phyloP scores from a whole-genome alignment of 805 yeast genomes.

The Yarrowia osloensis region DNA sequence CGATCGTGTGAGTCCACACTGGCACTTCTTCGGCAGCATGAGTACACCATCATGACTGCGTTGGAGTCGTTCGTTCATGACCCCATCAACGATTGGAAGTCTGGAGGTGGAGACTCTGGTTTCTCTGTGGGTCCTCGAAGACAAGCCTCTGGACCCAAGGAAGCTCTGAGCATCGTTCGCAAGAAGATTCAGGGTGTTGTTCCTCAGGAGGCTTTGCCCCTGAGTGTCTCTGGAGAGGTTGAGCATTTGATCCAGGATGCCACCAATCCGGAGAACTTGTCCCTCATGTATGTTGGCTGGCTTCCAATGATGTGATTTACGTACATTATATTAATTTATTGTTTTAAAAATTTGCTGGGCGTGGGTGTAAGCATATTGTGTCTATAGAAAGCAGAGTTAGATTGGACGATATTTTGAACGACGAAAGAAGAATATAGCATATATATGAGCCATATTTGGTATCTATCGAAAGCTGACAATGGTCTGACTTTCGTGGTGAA shows the following conservation, averaged over 20 bases:
- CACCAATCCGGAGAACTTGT: conserved; percentile 64
- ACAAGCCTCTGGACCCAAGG: conserved; percentile 52
- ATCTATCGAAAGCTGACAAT: no score
- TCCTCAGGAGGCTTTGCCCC: conserved; percentile 77
- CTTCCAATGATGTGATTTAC: conserved; percentile 50
- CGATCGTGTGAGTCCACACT: conserved; percentile 83
- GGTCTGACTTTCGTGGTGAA: no score
- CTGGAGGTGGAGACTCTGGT: conserved; percentile 37
- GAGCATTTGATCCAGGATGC: conserved; percentile 86
- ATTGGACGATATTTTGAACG: no score
- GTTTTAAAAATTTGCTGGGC: not conserved
- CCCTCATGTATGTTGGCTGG: conserved; percentile 96
- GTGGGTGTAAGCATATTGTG: no score
- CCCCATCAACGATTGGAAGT: conserved; percentile 80
- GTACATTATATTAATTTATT: not conserved
- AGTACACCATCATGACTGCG: conserved; percentile 82
- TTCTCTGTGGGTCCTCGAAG: conserved; percentile 35
- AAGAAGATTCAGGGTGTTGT: conserved; percentile 82
- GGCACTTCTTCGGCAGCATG: conserved; percentile 69
- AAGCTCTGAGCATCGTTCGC: conserved; percentile 69
- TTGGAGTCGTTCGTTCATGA: conserved; percentile 92
- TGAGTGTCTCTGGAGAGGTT: conserved; percentile 91
- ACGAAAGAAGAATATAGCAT: no score
- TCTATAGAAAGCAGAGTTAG: no score
- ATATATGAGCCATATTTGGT: no score